Evolutionary conservation across 1,284 basidiomycete species (phyloP).

Genomic region (Tilletia walkeri): DNA sequence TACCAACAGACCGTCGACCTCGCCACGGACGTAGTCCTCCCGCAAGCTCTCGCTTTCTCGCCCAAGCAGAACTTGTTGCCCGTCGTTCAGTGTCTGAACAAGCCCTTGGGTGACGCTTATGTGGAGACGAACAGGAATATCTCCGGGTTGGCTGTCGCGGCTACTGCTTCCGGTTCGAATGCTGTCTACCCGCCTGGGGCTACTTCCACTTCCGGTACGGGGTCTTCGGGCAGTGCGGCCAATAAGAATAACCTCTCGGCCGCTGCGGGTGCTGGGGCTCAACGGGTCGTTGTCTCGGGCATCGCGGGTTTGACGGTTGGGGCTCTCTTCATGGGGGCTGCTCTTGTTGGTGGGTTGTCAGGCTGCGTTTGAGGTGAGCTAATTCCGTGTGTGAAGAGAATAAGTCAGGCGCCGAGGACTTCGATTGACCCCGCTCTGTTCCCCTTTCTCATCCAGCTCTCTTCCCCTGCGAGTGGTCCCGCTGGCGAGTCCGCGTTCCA

Average conservation of each 20-base stretch:
- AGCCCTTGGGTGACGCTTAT: slow-evolving; percentile 41
- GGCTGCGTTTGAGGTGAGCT: neutral
- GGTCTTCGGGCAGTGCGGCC: neutral
- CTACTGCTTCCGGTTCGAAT: neutral
- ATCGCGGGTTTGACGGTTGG: neutral
- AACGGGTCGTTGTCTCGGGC: neutral
- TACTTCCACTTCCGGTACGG: neutral
- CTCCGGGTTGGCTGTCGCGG: neutral
- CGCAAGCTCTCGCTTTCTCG: slow-evolving; percentile 49
- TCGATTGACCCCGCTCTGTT: no score
- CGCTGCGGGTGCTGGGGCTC: neutral
- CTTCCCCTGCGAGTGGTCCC: no score
- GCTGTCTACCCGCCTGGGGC: neutral
- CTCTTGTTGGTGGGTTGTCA: neutral
- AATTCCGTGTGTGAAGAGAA: neutral
- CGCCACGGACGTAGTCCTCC: slow-evolving; percentile 47
- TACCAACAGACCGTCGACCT: slow-evolving; percentile 53
- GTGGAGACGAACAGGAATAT: slow-evolving; percentile 45
- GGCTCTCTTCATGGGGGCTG: neutral
- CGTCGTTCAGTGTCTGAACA: slow-evolving; percentile 48
- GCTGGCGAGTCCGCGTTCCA: no score
- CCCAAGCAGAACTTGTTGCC: slow-evolving; percentile 65
- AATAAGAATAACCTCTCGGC: no score
- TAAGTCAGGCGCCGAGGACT: no score
- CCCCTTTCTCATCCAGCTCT: no score